Evolutionary conservation across 1,284 basidiomycete genomes (phyloP), one percentile per base, ranked within the genome.

Genomic region (Golubevia pallescens): DNA sequence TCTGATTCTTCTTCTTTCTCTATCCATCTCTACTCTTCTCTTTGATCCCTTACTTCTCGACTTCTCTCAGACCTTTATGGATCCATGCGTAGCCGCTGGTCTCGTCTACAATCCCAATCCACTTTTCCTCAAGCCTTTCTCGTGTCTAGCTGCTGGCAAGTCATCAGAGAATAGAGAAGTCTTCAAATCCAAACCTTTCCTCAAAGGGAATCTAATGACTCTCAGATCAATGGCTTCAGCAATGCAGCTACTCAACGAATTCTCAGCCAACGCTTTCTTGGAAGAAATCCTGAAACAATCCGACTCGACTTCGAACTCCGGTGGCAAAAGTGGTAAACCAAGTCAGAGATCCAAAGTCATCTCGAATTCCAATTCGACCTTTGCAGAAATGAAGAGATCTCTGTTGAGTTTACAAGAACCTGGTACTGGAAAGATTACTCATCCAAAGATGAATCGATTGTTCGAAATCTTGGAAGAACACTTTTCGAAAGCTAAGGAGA

Each of bases 361-460:
- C 51, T 63, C 69, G 24, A 66, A 73, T 52, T 57, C 53, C 20
- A 78, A 79, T 56, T 58, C 71, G 2, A 70, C 66, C 1, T 78
- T 74, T 53, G 54, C 51, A 8, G 71, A 73, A 24, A 74, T 80
- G 63, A 64, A 75, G 24, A 54, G 66, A 3, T 66, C 70, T 23
- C 71, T 80, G 58, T 73, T 80, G 68, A 21, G 66, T 21, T 68
- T 76, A 58, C 72, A 75, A 38, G 67, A 69, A 24, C 52, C 55
- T 2, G n/a, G n/a, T 28, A 66, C 70, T 19, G 70, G 69, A 0
- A 68, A 69, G 14, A 66, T 79, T 19, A 53, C 71, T 16, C 83
- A 85, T 53, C 83, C 83, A 13, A 85, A 85, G 69, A 82, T 85
- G 78, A 52, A 65, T 32, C 67, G 63, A 24, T 64, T 82, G 19